Evolutionary conservation across 306 rosid genomes (phyloP).

Genomic region (Arachis stenosperma): DNA sequence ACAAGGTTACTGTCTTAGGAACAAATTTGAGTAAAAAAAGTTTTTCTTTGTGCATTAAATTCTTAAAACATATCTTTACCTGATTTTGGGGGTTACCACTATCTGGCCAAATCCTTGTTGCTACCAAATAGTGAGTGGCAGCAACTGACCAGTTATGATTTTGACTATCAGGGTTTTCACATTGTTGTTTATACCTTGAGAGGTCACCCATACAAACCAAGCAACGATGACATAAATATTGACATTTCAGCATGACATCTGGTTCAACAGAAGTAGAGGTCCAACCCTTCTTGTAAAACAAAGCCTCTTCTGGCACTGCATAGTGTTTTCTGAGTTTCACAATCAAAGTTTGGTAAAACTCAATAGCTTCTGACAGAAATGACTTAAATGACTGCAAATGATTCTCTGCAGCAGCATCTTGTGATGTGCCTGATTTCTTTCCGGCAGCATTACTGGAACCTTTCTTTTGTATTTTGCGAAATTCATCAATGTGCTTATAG

Average conservation of each 20-base stretch:
- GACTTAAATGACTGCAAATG: slow-evolving; percentile 58
- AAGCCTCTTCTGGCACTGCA: slow-evolving; percentile 63
- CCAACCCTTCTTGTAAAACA: slow-evolving; percentile 48
- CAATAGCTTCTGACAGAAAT: slow-evolving; percentile 76
- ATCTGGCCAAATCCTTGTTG: slow-evolving; percentile 89
- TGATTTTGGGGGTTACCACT: slow-evolving; percentile 98
- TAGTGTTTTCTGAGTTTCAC: slow-evolving; percentile 58
- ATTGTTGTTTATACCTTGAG: slow-evolving; percentile 81
- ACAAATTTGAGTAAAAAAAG: slow-evolving; percentile 23
- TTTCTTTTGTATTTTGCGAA: slow-evolving; percentile 78
- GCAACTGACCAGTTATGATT: slow-evolving; percentile 86
- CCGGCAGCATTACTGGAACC: slow-evolving; percentile 51
- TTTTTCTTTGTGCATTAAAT: background rate
- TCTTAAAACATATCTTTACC: slow-evolving; percentile 44
- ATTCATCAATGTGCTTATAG: slow-evolving; percentile 92
- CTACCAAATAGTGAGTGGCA: slow-evolving; percentile 85
- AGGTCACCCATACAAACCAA: slow-evolving; percentile 96
- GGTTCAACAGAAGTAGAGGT: slow-evolving; percentile 47
- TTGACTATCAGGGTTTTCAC: slow-evolving; percentile 60
- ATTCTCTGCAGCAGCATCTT: slow-evolving; percentile 37
- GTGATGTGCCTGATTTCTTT: slow-evolving; percentile 40
- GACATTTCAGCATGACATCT: slow-evolving; percentile 61
- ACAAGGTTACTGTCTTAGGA: slow-evolving; percentile 29
- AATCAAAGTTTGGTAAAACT: slow-evolving; percentile 75
- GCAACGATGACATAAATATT: slow-evolving; percentile 87